Base-by-base conservation (phyloP, 208 protist species). In the Trypanosomatidae sp. region DNA sequence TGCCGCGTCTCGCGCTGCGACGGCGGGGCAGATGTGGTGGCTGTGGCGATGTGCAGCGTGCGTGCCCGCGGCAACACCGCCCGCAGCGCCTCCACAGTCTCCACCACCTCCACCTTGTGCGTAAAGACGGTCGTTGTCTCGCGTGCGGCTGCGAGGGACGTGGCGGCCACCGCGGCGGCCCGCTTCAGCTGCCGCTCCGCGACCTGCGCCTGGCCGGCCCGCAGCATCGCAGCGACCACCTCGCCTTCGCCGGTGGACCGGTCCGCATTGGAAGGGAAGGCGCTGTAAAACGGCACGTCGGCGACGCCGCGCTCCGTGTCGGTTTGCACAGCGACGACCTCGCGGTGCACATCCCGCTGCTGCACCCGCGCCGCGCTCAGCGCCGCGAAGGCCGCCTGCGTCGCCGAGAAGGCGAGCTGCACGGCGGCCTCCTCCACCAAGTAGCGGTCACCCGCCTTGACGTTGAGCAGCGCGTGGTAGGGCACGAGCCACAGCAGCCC, bases 361-460 rank as follows among this genome's bases (percentile, higher is more conserved):
- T 79, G 79, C 66, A 93, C 90, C 1, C 91, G 88, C 64, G 73
- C 69, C 43, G 86, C 84, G 46, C 70, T 86, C 43, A 97, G 78
- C 33, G 82, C 74, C 53, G 80, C 78, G 60, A 95, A 91, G 62
- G 87, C 84, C 25, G 80, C 86, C 73, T 97, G 93, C 41, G 90
- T 93, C 5, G 91, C 91, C 30, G 84, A 92, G 74, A 97, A 96
- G 30, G 79, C 82, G 50, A 96, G 66, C 77, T 98, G 94, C 33
- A 97, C 46, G 0, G 90, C 86, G 52, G 88, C 83, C 62, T 92
- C 83, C 76, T 98, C 95, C 39, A 97, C 79, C 33, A 95, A 73
- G 80, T 89, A 98, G 13, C 85, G 80, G 30, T 91, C 73, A 17
- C 77, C 72, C 25, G 64, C 81, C 64, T 88, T 82, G 10, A 77